A percentile compares a stretch with the other conserved stretches of the same genome.
These are phyloP conservation scores for Pinus taeda DNA, from an alignment of 75 land plant species.

Conservation along the genomic window DNA sequence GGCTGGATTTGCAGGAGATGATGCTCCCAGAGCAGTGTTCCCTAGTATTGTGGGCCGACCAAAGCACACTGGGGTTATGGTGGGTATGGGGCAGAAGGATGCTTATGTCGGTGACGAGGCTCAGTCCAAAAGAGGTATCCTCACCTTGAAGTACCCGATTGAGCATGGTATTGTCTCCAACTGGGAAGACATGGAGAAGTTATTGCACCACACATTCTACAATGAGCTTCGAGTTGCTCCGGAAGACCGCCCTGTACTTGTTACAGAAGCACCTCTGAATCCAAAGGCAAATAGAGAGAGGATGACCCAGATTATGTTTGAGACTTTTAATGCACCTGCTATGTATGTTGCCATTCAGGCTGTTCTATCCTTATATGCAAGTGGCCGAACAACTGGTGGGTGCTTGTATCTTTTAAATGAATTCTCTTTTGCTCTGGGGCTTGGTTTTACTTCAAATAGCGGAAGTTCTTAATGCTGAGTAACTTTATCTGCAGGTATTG, in stretches of 20 bases:
- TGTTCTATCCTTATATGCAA: conserved; percentile 47
- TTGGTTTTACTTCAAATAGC: neutral
- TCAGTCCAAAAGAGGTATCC: conserved; percentile 49
- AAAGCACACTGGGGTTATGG: conserved; percentile 57
- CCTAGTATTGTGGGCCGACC: conserved; percentile 51
- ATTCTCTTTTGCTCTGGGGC: neutral
- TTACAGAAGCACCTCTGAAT: conserved; percentile 53
- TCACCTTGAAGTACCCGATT: conserved; percentile 53
- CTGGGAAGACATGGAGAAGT: conserved; percentile 60
- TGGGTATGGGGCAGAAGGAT: conserved; percentile 51
- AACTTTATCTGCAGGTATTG: neutral
- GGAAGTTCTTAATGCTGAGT: neutral
- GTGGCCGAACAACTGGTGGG: conserved; percentile 63
- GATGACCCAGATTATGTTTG: conserved; percentile 40
- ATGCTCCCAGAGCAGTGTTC: conserved; percentile 64
- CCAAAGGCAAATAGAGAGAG: conserved; percentile 43
- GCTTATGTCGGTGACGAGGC: conserved; percentile 48
- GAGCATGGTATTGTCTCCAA: conserved; percentile 43
- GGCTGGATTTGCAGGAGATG: conserved; percentile 67
- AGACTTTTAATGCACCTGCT: conserved; percentile 29
- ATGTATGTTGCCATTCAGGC: conserved; percentile 48
- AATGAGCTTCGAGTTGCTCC: conserved; percentile 59
- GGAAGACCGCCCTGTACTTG: conserved; percentile 53
- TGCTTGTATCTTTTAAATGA: neutral
- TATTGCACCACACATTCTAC: conserved; percentile 61